Base-by-base conservation (phyloP, 2,329 filamentous ascomycete genomes). In the Aspergillus hiratsukae region DNA sequence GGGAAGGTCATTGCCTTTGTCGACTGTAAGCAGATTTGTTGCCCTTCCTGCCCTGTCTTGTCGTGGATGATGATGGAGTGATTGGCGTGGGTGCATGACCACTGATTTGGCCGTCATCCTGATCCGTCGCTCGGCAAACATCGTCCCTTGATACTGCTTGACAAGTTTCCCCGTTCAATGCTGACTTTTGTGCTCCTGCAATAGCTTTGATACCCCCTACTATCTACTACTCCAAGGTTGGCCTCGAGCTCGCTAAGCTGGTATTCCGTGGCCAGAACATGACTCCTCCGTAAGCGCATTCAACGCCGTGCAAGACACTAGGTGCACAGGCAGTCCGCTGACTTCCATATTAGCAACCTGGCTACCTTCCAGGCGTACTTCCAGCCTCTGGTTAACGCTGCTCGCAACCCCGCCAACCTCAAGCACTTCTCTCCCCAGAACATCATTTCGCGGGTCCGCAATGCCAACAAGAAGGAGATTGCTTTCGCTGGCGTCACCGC, bases 221-320 rank as follows among this genome's bases (percentile, higher is more conserved):
- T 62, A 73, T 95, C 73, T 97, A 97, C 85, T 99, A 97, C 83
- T 87, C 88, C 70, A 89, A 87, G 75, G 93, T 97, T 72, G 89
- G 83, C 68, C 79, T 92, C 63, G 94, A 99, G 82, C 82, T 97
- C 59, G 84, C 83, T 73, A 96, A 90, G 83, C 83, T 97, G 66
- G 85, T 97, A 65, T 91, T 91, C 81, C 85, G 86, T 69, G 87
- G 86, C 75, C 91, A 93, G 78, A 90, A 89, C 80, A 97, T 99
- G 91, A 81, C 83, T 72, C 91, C 91, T 78, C 94, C 94, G 94
- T 99, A 89, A 86, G 92, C 81, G 52, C 46, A 11, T 27, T 8
- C 43, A 25, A 17, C 21, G 4, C 21, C 21, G 43, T 29, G 49
- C 48, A 51, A 55, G 28, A 25, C 52, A 45, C 53, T 52, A 28